Conservation (phyloP, 257 asterid genomes). For the Pogostemon cablin region DNA sequence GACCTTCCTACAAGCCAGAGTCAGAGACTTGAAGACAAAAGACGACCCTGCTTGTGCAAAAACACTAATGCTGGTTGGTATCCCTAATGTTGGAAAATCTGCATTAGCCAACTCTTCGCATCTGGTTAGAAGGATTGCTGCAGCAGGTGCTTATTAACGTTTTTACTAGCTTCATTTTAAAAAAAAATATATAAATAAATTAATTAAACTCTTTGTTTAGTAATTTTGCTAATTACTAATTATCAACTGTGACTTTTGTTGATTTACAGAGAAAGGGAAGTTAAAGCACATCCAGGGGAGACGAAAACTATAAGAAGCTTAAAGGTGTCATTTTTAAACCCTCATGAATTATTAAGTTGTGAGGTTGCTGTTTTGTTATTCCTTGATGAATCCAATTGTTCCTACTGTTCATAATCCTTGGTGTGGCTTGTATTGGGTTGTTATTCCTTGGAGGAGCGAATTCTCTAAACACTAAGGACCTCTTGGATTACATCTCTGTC, state of each 20-base stretch:
- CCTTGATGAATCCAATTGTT: too few relatives aligned
- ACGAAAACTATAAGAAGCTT: conserved; percentile 77
- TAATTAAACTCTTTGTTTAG: background rate
- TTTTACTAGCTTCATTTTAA: background rate
- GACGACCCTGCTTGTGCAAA: conserved; percentile 42
- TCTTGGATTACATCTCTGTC: too few relatives aligned
- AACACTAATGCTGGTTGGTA: conserved; percentile 80
- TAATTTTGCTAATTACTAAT: background rate
- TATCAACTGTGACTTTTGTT: conserved; percentile 13
- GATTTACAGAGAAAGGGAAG: conserved; percentile 81
- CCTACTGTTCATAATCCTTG: too few relatives aligned
- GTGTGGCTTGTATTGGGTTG: too few relatives aligned
- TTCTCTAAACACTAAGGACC: too few relatives aligned
- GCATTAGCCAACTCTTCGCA: conserved; percentile 93
- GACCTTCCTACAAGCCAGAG: conserved; percentile 81
- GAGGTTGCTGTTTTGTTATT: too few relatives aligned
- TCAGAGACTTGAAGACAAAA: conserved; percentile 54
- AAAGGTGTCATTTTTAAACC: conserved; percentile 55
- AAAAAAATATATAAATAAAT: too few relatives aligned
- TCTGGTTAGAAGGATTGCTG: conserved; percentile 86
- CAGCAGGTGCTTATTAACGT: conserved; percentile 62
- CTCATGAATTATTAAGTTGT: too few relatives aligned
- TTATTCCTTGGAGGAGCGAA: too few relatives aligned
- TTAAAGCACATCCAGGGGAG: conserved; percentile 85
- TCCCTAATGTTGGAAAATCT: conserved; percentile 94